Base-by-base conservation (phyloP, 305 asterid genomes). In the Andrographis paniculata region DNA sequence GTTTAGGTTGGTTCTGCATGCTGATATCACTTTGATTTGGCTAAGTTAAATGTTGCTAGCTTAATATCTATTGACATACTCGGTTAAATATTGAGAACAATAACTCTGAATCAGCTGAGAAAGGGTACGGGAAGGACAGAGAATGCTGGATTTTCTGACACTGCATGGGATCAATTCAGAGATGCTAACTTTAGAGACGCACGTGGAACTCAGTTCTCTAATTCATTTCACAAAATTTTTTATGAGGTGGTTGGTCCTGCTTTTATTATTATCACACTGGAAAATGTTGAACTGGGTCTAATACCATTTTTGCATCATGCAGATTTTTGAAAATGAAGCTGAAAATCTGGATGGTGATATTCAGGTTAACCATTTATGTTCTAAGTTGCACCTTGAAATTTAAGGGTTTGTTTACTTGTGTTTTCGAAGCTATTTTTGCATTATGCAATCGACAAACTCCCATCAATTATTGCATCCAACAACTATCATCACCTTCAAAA, bases 241-340 rank as follows among this genome's bases (percentile, higher is more conserved):
- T 74, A 93, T 22, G 97, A 88, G 94, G 97, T 88, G 65, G 24
- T 42, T 55, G 39, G 36, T 60, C 49, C 50, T 30, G n/a, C n/a
- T n/a, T n/a, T n/a, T n/a, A n/a, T n/a, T 33, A 33, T 33, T 13
- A 7, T 11, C 49, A 52, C 56, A 49, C 9, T 27, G 47, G 33
- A 37, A 18, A 62, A 24, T 45, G 20, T 48, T 36, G 18, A 38
- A 46, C 39, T 20, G 31, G 31, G 54, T 45, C 45, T 50, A 46
- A 50, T 68, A 20, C 48, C 41, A 17, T 5, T 18, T 42, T 48
- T 42, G 60, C 59, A 30, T 66, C 40, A 59, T 38, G 12, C 73
- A 84, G 97, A 84, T 88, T 61, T 84, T 88, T 60, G 89, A 84
- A 70, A 69, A 72, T 38, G 83, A 68, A 63, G 58, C 71, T 7